Evolutionary conservation across 768 basidiomycete genomes (phyloP).

Genomic region (Filobasidium floriforme): DNA sequence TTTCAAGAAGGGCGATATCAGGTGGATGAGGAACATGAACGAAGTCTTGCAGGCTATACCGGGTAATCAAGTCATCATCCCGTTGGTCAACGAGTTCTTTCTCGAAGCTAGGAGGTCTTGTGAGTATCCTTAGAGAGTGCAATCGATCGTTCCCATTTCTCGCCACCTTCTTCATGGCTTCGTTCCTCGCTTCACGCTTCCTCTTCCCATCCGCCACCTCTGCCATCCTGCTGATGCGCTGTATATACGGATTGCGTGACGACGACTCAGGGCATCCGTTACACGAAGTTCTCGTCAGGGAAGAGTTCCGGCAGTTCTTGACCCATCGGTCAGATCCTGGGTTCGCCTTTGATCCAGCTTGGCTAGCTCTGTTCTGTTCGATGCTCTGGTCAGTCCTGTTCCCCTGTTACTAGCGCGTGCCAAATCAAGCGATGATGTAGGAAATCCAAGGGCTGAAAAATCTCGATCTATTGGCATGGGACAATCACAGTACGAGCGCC

Average conservation of each 20-base stretch:
- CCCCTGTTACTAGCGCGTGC: neutral
- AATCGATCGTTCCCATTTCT: too few species aligned
- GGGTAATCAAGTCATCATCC: neutral
- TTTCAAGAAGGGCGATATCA: neutral
- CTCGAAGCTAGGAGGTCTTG: neutral
- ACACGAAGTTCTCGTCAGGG: neutral
- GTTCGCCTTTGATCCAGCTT: neutral
- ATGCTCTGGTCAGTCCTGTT: neutral
- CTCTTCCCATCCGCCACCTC: neutral
- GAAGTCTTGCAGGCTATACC: neutral
- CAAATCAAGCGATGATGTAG: neutral
- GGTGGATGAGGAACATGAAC: conserved; percentile 3
- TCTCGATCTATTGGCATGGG: neutral
- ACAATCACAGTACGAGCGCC: neutral
- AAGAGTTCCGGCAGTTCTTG: conserved; percentile 2
- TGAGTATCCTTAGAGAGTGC: neutral
- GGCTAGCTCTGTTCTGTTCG: neutral
- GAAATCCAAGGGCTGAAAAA: neutral
- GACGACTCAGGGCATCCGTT: neutral
- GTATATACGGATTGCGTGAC: neutral
- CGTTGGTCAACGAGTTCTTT: conserved; percentile 6
- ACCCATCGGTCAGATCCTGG: neutral
- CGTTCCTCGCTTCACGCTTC: too few species aligned
- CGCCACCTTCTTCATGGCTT: too few species aligned
- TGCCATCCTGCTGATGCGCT: neutral